Evolutionary conservation across 228 moss, liverwort and hornwort genomes (phyloP).

Genomic region (Sphagnum fallax): DNA sequence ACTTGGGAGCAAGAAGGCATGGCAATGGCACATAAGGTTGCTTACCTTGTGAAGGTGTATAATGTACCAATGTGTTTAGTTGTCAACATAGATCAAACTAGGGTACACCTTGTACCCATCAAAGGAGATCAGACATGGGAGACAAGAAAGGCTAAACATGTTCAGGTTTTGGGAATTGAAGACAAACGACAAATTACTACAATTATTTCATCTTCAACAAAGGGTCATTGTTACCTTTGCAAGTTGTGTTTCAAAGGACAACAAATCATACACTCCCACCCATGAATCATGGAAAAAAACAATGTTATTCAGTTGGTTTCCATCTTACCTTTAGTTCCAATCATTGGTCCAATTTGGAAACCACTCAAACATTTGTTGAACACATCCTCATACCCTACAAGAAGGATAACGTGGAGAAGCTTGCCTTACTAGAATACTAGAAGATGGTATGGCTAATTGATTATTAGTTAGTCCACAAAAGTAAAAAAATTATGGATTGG

Average conservation of each 20-base stretch:
- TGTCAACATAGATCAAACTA: background rate
- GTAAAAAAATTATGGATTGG: background rate
- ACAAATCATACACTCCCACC: background rate
- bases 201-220: background rate
- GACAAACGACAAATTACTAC: background rate
- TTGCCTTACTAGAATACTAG: background rate
- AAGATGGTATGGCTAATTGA: background rate
- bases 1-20: background rate
- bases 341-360: slow-evolving; percentile 1
- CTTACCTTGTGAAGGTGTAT: background rate
- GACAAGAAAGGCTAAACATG: background rate
- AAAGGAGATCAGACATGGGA: background rate
- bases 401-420: background rate
- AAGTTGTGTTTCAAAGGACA: background rate
- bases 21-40: background rate
- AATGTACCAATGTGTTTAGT: background rate
- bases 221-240: background rate
- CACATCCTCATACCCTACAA: background rate
- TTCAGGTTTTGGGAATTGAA: background rate
- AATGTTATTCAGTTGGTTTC: background rate
- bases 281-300: background rate
- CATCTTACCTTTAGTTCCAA: background rate
- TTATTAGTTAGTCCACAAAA: background rate
- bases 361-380: background rate
- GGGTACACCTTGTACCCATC: background rate